phyloP scores from a whole-genome alignment of 768 basidiomycete species.

The Trichaptum fuscoviolaceum region DNA sequence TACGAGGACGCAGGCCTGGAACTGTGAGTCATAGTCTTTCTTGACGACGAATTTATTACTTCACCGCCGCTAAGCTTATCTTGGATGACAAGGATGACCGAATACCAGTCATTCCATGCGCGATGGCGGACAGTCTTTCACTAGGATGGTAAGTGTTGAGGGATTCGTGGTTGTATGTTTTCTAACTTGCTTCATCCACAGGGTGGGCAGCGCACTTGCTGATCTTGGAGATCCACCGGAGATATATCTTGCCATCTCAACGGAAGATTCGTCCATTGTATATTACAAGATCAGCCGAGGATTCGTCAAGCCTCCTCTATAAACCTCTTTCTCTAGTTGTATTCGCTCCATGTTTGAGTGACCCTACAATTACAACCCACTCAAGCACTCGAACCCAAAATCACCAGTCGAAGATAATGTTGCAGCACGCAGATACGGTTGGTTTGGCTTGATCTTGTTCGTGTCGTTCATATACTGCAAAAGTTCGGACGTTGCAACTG shows the following conservation, averaged over 20 bases:
- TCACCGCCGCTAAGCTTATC: neutral
- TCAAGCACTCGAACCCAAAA: too few species aligned
- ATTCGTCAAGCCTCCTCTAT: slow-evolving; percentile 59
- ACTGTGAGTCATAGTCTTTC: slow-evolving; percentile 5
- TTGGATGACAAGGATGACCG: slow-evolving; percentile 32
- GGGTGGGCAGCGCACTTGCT: slow-evolving; percentile 55
- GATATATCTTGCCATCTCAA: slow-evolving; percentile 65
- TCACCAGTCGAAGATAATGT: too few species aligned
- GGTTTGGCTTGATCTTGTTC: too few species aligned
- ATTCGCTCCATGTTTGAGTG: neutral
- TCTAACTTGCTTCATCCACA: slow-evolving; percentile 19
- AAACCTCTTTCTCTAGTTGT: neutral
- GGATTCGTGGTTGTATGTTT: neutral
- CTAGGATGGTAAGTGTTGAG: slow-evolving; percentile 45
- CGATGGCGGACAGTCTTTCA: slow-evolving; percentile 59
- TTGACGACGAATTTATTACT: neutral
- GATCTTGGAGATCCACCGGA: slow-evolving; percentile 41
- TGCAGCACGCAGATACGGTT: too few species aligned
- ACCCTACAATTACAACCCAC: too few species aligned
- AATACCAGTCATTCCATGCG: slow-evolving; percentile 59
- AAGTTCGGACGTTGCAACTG: too few species aligned
- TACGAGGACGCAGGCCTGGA: slow-evolving; percentile 47
- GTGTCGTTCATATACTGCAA: too few species aligned
- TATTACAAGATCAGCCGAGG: slow-evolving; percentile 79
- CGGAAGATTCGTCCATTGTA: slow-evolving; percentile 76